Evolutionary conservation across 2,329 filamentous ascomycete species (phyloP).

Genomic region (Aspergillus spinulosporus): DNA sequence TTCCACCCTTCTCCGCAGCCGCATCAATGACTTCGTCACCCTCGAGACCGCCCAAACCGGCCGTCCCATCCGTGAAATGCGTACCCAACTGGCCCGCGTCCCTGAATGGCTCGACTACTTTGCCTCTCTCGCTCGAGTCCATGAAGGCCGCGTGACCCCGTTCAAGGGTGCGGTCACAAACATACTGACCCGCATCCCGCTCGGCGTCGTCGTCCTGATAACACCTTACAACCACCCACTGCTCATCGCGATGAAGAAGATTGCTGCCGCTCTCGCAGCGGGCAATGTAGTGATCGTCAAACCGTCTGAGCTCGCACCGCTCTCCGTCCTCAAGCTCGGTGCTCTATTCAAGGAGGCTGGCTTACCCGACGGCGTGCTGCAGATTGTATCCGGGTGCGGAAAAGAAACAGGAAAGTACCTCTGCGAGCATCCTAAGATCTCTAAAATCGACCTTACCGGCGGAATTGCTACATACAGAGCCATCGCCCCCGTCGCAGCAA

Average conservation of each 20-base stretch:
- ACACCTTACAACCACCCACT: slow-evolving; percentile 44
- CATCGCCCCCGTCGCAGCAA: slow-evolving; percentile 34
- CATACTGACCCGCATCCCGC: slow-evolving; percentile 37
- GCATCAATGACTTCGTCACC: slow-evolving; percentile 58
- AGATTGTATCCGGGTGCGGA: slow-evolving; percentile 56
- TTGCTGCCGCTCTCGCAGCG: slow-evolving; percentile 42
- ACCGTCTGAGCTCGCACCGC: slow-evolving; percentile 44
- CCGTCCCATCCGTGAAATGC: slow-evolving; percentile 68
- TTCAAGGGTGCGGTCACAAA: slow-evolving; percentile 51
- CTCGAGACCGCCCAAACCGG: slow-evolving; percentile 70
- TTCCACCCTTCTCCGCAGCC: slow-evolving; percentile 54
- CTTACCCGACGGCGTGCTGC: slow-evolving; percentile 45
- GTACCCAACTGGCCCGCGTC: slow-evolving; percentile 62
- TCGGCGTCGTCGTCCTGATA: slow-evolving; percentile 44
- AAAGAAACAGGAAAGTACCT: slow-evolving; percentile 43
- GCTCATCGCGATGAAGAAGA: slow-evolving; percentile 41
- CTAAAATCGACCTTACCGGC: slow-evolving; percentile 39
- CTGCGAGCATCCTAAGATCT: slow-evolving; percentile 31
- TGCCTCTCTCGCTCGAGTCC: slow-evolving; percentile 63
- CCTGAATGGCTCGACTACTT: slow-evolving; percentile 69
- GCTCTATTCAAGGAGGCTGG: slow-evolving; percentile 45
- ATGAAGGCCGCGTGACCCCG: slow-evolving; percentile 66
- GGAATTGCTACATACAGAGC: slow-evolving; percentile 35
- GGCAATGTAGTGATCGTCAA: slow-evolving; percentile 45
- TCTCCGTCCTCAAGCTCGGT: slow-evolving; percentile 46